A percentile compares a stretch with the other conserved stretches of the same genome.
These are phyloP conservation scores for Rosa rugosa DNA, from an alignment of 306 rosid species.

Conservation along the genomic window DNA sequence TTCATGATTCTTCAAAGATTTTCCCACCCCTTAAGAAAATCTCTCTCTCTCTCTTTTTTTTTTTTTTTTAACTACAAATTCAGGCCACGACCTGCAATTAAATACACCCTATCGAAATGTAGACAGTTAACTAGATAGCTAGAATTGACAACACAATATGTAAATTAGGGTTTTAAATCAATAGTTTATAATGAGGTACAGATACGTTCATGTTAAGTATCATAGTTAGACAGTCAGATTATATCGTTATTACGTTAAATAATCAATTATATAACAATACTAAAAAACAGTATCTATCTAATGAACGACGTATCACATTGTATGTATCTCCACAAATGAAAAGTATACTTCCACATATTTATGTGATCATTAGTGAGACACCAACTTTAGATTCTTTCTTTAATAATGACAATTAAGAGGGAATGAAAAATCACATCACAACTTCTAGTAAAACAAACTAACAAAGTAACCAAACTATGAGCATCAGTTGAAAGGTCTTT, in stretches of 20 bases:
- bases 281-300: not conserved
- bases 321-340: not conserved
- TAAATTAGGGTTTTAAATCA: not conserved
- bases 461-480: not conserved
- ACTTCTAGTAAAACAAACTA: not conserved
- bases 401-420: not conserved
- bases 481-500: not conserved
- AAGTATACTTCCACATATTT: not conserved
- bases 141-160: not conserved
- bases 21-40: not conserved
- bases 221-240: not conserved
- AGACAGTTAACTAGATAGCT: not conserved
- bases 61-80: not conserved
- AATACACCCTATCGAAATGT: not conserved
- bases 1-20: conserved; percentile 34
- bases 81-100: not conserved
- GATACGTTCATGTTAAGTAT: not conserved
- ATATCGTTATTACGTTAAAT: not conserved
- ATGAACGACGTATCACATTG: not conserved
- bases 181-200: not conserved
- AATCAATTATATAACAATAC: not conserved
- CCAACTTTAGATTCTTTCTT: not conserved
- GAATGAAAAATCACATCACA: not conserved
- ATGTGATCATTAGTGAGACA: not conserved
- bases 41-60: not conserved